Percentiles rank a stretch among this genome's conserved stretches.
Conservation (phyloP, 768 basidiomycete species). For the Agaricus blazei region DNA sequence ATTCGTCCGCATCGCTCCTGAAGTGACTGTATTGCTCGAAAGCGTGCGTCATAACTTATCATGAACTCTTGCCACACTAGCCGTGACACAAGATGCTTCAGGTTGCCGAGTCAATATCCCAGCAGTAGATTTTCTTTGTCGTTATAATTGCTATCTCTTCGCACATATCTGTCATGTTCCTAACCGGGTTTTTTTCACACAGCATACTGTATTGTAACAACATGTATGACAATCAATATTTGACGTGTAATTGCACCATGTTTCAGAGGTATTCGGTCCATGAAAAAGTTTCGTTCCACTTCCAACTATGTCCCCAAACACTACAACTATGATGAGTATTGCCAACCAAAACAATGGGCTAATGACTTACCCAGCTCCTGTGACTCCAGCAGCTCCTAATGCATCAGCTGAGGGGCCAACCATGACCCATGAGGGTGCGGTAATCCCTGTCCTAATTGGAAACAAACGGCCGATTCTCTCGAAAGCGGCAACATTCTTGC, state of each 20-base stretch:
- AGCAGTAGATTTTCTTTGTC: conserved; percentile 62
- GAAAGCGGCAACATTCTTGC: conserved; percentile 48
- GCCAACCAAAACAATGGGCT: not conserved
- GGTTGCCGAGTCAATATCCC: conserved; percentile 78
- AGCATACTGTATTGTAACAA: conserved; percentile 87
- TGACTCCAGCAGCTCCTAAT: conserved; percentile 66
- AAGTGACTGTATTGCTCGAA: conserved; percentile 81
- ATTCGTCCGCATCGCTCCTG: conserved; percentile 79
- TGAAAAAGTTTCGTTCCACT: conserved; percentile 19
- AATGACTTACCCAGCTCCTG: conserved; percentile 66
- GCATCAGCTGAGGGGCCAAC: conserved; percentile 46
- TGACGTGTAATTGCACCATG: not conserved
- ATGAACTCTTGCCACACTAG: conserved; percentile 5
- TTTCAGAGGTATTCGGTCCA: conserved; percentile 13
- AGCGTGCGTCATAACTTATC: conserved; percentile 49
- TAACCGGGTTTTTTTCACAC: conserved; percentile 51
- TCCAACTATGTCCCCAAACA: conserved; percentile 26
- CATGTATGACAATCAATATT: conserved; percentile 27
- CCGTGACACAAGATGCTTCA: conserved; percentile 24
- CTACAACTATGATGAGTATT: conserved; percentile 8
- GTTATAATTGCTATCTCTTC: conserved; percentile 68
- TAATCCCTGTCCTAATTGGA: conserved; percentile 78
- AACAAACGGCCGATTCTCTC: conserved; percentile 72
- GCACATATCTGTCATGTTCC: conserved; percentile 66
- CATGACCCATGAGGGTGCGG: conserved; percentile 75